These are phyloP conservation scores for Saccharomycopsis microspora DNA, from an alignment of 805 yeast species.

Conservation along the genomic window DNA sequence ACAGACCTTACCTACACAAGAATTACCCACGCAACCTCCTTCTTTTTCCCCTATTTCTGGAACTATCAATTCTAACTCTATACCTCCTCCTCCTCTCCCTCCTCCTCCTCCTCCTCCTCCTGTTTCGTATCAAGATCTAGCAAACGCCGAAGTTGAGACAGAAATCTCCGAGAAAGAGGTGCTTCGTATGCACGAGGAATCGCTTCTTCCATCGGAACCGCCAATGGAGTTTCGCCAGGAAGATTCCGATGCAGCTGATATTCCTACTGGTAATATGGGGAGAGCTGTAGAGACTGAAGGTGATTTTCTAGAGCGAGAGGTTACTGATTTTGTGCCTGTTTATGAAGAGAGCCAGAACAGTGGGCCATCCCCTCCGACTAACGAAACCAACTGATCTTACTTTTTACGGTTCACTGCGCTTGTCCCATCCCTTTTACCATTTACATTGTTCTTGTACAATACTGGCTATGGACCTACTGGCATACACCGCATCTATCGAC, in stretches of 20 bases:
- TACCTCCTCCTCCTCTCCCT: conserved; percentile 5
- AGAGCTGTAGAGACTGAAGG: background rate
- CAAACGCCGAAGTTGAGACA: background rate
- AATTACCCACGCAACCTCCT: background rate
- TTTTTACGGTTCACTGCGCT: too few relatives aligned
- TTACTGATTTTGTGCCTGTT: conserved; percentile 13
- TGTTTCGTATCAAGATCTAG: background rate
- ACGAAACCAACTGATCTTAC: too few relatives aligned
- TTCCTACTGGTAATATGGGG: background rate
- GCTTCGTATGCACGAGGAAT: conserved; percentile 40
- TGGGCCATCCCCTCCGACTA: too few relatives aligned
- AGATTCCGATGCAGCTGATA: background rate
- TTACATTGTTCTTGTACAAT: too few relatives aligned
- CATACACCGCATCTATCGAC: too few relatives aligned
- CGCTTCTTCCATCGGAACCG: conserved; percentile 55
- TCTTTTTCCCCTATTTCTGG: background rate
- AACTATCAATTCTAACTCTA: background rate
- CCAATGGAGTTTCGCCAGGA: conserved; percentile 1
- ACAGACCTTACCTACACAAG: too few relatives aligned
- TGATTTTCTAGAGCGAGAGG: conserved; percentile 5
- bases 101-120: conserved; percentile 1
- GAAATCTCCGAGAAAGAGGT: conserved; percentile 45
- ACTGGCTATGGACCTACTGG: too few relatives aligned
- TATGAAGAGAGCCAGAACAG: conserved; percentile 1
- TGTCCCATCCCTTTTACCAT: too few relatives aligned